Base-by-base conservation (phyloP, 306 rosid genomes). In the Sesbania bispinosa region DNA sequence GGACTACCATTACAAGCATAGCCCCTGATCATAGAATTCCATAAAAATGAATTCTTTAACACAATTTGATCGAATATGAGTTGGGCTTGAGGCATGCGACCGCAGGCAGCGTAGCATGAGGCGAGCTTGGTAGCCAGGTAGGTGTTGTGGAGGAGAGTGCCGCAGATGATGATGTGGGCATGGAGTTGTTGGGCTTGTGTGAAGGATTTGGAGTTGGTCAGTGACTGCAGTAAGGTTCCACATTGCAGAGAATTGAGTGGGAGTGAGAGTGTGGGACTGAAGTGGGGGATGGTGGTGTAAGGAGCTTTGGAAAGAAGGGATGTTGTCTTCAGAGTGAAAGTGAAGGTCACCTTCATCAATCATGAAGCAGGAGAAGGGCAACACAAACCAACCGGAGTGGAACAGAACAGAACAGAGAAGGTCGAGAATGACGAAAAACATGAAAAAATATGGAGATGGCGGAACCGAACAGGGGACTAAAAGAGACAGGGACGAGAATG, bases 11-110 rank as follows among this genome's bases (percentile, higher is more conserved):
- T 61, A 41, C 71, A 83, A 62, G 81, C 88, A 54, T 83, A 83
- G 2, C 88, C 90, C 33, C 87, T 79, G 15, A 86, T 84, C 87
- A 84, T 77, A 71, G 53, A 76, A 61, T 84, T 86, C 87, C 87
- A 88, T 29, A 82, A 75, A 61, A 88, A 84, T 0, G 78, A 80
- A 13, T 71, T 78, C 78, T 86, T 88, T 6, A 78, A 35, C 3
- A 50, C 10, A 47, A 77, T 59, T 19, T 69, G 60, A 48, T 82
- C 67, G 52, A 88, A 86, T 4, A 88, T 64, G 41, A 78, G 30
- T 26, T 77, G 80, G 23, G 90, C 87, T 16, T 84, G 42, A 13
- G 62, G 33, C 85, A 83, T 85, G 33, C 36, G 71, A 3, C 87
- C 82, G 18, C 88, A 88, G 32, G 41, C 33, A 2, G 82, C 81